phyloP scores from a whole-genome alignment of 2,329 filamentous ascomycete species.

The Aspergillus sp. region DNA sequence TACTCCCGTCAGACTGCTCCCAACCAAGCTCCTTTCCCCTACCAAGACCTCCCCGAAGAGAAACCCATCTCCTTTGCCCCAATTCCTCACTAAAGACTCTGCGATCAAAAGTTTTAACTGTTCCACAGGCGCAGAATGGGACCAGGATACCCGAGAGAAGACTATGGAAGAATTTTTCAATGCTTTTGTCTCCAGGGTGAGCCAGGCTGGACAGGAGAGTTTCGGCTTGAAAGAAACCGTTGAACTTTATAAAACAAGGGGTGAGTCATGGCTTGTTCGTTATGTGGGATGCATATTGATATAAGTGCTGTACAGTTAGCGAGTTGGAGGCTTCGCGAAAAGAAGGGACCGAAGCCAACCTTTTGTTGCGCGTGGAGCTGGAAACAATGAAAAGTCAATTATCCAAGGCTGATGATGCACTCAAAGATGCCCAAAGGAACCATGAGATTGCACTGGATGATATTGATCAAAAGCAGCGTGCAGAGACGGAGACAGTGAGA shows the following conservation, averaged over 20 bases:
- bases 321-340: constrained; percentile 53
- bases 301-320: constrained; percentile 39
- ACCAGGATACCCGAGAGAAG: constrained; percentile 71
- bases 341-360: constrained; percentile 48
- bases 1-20: constrained; percentile 38
- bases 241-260: constrained; percentile 67
- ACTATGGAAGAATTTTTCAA: constrained; percentile 72
- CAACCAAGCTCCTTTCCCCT: constrained; percentile 11
- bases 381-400: constrained; percentile 55
- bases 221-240: constrained; percentile 69
- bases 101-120: constrained; percentile 57
- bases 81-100: constrained; percentile 69
- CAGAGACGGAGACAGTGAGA: constrained; percentile 37
- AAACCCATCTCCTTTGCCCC: constrained; percentile 31
- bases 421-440: constrained; percentile 50
- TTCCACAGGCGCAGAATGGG: constrained; percentile 49
- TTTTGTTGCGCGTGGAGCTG: constrained; percentile 62
- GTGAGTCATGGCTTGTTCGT: constrained; percentile 49
- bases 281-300: not conserved
- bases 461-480: constrained; percentile 47
- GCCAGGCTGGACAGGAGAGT: constrained; percentile 62
- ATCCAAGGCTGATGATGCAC: constrained; percentile 42
- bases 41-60: constrained; percentile 31
- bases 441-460: constrained; percentile 51
- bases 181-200: constrained; percentile 67